Conservation (phyloP, 495 filamentous ascomycete species). For the Parathielavia hyrcaniae region DNA sequence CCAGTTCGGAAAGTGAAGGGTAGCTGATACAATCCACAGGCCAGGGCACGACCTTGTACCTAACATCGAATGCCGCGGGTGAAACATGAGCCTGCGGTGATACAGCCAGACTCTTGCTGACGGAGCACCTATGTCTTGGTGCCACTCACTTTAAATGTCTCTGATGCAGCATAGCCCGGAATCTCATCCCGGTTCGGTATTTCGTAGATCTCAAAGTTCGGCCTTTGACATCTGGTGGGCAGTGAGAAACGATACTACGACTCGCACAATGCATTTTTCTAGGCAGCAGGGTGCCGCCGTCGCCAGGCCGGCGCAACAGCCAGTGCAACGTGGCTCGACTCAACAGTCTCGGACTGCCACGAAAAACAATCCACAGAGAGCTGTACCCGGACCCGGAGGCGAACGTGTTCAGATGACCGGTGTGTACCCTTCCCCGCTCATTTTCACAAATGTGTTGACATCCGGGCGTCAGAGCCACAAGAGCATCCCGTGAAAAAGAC, state of each 20-base stretch:
- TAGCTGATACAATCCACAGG: background rate
- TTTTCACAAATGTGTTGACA: no score
- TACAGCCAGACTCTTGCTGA: no score
- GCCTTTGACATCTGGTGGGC: no score
- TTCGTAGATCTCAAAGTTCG: no score
- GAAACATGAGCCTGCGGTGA: background rate
- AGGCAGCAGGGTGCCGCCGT: background rate
- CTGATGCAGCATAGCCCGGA: no score
- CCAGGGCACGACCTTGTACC: background rate
- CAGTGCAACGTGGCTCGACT: background rate
- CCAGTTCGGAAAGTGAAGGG: background rate
- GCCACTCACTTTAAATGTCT: background rate
- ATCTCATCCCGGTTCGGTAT: no score
- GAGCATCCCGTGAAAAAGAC: conserved; percentile 1
- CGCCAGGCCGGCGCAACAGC: background rate
- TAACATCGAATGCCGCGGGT: background rate
- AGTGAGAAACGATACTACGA: no score
- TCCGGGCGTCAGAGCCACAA: background rate
- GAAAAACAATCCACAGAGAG: background rate
- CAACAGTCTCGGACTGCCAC: background rate
- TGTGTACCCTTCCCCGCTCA: background rate
- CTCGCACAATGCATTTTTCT: no score
- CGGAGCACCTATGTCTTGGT: background rate
- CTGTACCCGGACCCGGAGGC: background rate
- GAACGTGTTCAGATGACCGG: background rate